Percentiles rank a stretch among this genome's conserved stretches.
Evolutionary conservation across 371 early-diverging fungal genomes (phyloP).

Genomic region (Smittium culicis): DNA sequence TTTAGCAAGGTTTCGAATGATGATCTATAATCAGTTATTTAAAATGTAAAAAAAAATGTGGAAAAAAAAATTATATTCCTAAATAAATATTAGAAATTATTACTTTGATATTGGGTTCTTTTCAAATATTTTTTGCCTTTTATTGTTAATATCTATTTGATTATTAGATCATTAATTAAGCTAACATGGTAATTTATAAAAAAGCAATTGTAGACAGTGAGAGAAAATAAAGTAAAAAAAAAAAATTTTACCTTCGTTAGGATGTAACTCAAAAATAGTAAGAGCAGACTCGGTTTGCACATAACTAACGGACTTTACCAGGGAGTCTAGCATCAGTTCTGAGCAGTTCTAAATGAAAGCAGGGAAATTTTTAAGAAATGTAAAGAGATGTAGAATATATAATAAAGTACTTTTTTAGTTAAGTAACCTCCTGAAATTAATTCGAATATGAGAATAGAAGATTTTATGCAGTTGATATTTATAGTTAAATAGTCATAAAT

Average conservation of each 20-base stretch:
- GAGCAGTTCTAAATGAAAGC: background rate
- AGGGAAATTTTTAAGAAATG: background rate
- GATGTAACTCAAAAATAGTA: background rate
- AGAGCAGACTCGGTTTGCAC: background rate
- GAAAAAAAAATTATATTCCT: background rate
- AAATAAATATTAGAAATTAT: background rate
- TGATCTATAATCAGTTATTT: background rate
- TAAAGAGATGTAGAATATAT: background rate
- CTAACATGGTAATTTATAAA: too few relatives aligned
- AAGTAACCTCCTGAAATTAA: conserved; percentile 1
- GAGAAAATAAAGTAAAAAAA: background rate
- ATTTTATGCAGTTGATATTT: background rate
- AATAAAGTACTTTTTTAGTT: background rate
- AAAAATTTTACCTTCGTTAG: background rate
- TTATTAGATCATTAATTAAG: too few relatives aligned
- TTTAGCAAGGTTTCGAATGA: background rate
- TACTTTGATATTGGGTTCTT: background rate
- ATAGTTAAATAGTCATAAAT: background rate
- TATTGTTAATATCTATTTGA: background rate
- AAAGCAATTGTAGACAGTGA: background rate
- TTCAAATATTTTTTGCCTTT: background rate
- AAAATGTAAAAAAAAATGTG: background rate
- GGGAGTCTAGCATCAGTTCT: background rate
- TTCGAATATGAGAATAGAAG: background rate
- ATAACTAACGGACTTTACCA: background rate